Evolutionary conservation across 2,329 filamentous ascomycete species (phyloP).

Genomic region (Neurospora crassa): DNA sequence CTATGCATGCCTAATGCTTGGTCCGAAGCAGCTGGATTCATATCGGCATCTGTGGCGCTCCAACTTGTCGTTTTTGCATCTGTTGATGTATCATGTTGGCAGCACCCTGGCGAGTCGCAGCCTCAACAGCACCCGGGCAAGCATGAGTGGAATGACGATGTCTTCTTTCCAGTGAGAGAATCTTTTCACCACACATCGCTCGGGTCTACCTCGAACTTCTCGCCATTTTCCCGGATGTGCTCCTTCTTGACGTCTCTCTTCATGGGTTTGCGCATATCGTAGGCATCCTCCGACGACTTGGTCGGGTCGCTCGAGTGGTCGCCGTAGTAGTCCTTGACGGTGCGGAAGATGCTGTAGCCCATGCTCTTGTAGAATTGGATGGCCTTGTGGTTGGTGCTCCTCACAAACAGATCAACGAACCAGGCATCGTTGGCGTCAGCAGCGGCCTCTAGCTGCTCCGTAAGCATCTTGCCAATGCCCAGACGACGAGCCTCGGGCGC

Average conservation of each 20-base stretch:
- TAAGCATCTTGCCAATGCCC: conserved; percentile 78
- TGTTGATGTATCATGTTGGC: not conserved
- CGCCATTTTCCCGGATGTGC: conserved; percentile 73
- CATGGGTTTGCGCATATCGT: conserved; percentile 92
- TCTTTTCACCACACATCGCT: conserved; percentile 70
- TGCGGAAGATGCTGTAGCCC: conserved; percentile 84
- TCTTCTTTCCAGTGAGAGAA: not conserved
- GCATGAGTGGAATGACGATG: not conserved
- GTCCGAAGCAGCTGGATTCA: not conserved
- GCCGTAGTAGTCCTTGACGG: conserved; percentile 87
- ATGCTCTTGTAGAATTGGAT: conserved; percentile 83
- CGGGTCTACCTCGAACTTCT: conserved; percentile 66
- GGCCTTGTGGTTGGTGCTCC: conserved; percentile 78
- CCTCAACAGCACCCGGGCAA: not conserved
- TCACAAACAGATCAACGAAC: conserved; percentile 94
- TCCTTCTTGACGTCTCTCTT: conserved; percentile 66
- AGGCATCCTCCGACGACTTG: conserved; percentile 69
- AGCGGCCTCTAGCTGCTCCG: conserved; percentile 69
- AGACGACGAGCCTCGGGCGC: conserved; percentile 76
- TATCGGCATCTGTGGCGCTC: not conserved
- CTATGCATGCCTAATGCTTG: not conserved
- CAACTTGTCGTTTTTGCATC: not conserved
- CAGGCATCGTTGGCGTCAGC: conserved; percentile 77
- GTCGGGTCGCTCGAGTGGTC: conserved; percentile 63
- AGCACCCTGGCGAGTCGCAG: not conserved